Conservation (phyloP, 75 land plant genomes). For the Ceratopteris richardii region DNA sequence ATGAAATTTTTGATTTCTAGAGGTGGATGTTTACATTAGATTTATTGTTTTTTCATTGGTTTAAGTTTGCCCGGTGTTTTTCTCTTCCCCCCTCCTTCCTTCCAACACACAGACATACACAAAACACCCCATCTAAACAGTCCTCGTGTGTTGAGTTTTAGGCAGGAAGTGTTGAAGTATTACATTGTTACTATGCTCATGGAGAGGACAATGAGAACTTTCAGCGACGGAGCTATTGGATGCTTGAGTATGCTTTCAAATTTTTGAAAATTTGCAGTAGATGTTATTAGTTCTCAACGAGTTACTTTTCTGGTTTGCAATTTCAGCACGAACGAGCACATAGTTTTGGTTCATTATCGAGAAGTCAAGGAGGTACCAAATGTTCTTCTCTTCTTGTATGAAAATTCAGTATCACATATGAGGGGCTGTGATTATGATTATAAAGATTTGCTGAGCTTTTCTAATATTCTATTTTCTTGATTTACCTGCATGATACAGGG, state of each 20-base stretch:
- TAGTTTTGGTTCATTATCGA: slow-evolving; percentile 88
- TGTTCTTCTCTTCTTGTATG: too few relatives aligned
- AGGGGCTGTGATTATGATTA: too few relatives aligned
- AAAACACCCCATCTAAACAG: too few relatives aligned
- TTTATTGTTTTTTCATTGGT: too few relatives aligned
- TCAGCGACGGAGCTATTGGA: slow-evolving; percentile 88
- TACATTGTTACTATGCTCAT: slow-evolving; percentile 96
- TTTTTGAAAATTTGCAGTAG: neutral
- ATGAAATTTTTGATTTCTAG: neutral
- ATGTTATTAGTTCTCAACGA: neutral
- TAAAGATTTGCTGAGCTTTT: too few relatives aligned
- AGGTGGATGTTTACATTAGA: too few relatives aligned
- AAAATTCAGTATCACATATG: too few relatives aligned
- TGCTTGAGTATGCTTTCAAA: slow-evolving; percentile 51
- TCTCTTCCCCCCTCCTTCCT: too few relatives aligned
- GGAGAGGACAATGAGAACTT: slow-evolving; percentile 87
- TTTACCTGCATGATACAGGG: slow-evolving; percentile 22
- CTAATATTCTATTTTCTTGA: too few relatives aligned
- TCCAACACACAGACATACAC: too few relatives aligned
- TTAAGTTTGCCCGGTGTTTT: too few relatives aligned
- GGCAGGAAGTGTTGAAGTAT: slow-evolving; percentile 89
- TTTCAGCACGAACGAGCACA: slow-evolving; percentile 47
- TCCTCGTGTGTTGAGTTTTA: slow-evolving; percentile 22
- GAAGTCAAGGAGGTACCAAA: slow-evolving; percentile 61
- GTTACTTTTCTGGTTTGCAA: neutral